Percentiles rank a stretch among this genome's conserved stretches.
These are phyloP conservation scores for Phtheirospermum japonicum DNA, from an alignment of 257 asterid species.

Conservation along the genomic window DNA sequence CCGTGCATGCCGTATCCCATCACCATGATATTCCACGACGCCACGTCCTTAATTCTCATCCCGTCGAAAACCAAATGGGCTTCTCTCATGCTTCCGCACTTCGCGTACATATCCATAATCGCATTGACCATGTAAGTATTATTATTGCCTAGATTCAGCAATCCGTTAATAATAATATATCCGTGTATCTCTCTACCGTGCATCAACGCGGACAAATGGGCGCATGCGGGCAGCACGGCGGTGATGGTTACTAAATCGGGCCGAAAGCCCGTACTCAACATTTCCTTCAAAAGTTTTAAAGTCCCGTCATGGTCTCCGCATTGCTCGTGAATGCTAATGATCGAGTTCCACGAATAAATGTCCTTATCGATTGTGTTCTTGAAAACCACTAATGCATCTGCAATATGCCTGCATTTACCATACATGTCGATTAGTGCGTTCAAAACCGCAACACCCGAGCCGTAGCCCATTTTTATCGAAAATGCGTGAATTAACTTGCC, in stretches of 20 bases:
- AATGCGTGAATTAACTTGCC: slow-evolving; percentile 60
- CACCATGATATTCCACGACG: slow-evolving; percentile 89
- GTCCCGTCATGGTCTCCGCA: slow-evolving; percentile 72
- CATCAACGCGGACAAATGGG: slow-evolving; percentile 60
- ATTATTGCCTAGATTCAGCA: slow-evolving; percentile 32
- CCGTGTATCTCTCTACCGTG: slow-evolving; percentile 77
- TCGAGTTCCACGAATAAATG: slow-evolving; percentile 87
- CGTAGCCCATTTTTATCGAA: slow-evolving; percentile 51
- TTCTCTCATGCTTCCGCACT: slow-evolving; percentile 78
- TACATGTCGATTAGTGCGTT: slow-evolving; percentile 85
- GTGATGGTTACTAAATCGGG: slow-evolving; percentile 77
- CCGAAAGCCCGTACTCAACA: slow-evolving; percentile 47
- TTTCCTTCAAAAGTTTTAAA: slow-evolving; percentile 48
- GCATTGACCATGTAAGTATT: slow-evolving; percentile 47
- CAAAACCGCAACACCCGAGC: slow-evolving; percentile 45
- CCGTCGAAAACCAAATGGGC: slow-evolving; percentile 54
- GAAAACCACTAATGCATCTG: slow-evolving; percentile 53
- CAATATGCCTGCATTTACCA: slow-evolving; percentile 64
- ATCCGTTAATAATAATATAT: slow-evolving; percentile 47
- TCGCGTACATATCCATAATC: slow-evolving; percentile 86
- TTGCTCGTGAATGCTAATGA: slow-evolving; percentile 64
- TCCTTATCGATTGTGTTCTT: slow-evolving; percentile 57
- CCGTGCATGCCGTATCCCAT: slow-evolving; percentile 90
- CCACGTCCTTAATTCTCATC: slow-evolving; percentile 54
- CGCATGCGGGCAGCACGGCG: slow-evolving; percentile 73